Conservation (phyloP, 106 monocot species). For the Dendrobium catenatum region DNA sequence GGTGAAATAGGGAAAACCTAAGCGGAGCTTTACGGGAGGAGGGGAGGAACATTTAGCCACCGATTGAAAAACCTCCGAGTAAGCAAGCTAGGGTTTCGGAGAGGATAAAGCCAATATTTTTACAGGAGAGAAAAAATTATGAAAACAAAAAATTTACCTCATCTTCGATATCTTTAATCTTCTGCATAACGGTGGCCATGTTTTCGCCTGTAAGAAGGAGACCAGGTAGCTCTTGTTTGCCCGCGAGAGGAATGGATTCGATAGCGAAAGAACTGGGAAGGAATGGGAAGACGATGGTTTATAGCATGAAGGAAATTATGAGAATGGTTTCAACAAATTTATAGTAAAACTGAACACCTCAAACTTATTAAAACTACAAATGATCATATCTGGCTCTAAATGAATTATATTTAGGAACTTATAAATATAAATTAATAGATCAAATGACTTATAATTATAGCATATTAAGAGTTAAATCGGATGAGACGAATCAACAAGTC, state of each 20-base stretch:
- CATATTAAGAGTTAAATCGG: too few relatives aligned
- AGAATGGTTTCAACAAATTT: not conserved
- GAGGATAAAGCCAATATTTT: not conserved
- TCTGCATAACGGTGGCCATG: slow-evolving; percentile 99
- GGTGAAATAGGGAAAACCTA: not conserved
- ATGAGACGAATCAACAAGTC: too few relatives aligned
- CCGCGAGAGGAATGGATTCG: not conserved
- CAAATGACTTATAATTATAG: too few relatives aligned
- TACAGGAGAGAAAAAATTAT: not conserved
- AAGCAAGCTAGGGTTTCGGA: slow-evolving; percentile 21
- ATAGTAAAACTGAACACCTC: too few relatives aligned
- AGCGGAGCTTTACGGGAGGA: not conserved
- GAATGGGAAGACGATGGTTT: not conserved
- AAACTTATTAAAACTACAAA: too few relatives aligned
- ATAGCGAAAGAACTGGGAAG: not conserved
- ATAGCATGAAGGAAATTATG: not conserved
- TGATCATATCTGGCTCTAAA: too few relatives aligned
- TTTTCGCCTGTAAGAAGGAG: not conserved
- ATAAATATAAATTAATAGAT: too few relatives aligned
- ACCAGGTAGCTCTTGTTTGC: not conserved
- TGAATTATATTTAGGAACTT: too few relatives aligned
- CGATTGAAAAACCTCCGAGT: not conserved
- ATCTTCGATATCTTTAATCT: slow-evolving; percentile 98
- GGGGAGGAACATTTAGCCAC: not conserved
- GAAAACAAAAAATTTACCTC: slow-evolving; percentile 40